phyloP scores from a whole-genome alignment of 306 rosid species.

The Macrotyloma uniflorum region DNA sequence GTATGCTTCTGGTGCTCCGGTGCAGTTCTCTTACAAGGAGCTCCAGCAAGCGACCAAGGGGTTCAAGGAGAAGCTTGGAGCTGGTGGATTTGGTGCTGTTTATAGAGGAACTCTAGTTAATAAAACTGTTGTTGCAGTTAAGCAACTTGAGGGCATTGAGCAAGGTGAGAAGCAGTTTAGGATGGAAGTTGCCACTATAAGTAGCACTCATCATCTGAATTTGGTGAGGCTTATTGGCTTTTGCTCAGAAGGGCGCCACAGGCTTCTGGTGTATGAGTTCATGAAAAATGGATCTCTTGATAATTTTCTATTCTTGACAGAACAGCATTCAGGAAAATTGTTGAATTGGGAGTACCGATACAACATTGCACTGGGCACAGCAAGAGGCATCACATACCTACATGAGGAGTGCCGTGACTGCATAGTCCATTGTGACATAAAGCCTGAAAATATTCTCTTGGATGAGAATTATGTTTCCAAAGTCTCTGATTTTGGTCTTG shows the following conservation, averaged over 20 bases:
- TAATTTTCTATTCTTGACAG: constrained; percentile 51
- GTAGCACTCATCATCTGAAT: constrained; percentile 92
- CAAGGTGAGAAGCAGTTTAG: constrained; percentile 91
- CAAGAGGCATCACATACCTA: constrained; percentile 70
- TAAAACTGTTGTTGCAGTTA: constrained; percentile 72
- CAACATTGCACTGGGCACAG: constrained; percentile 60
- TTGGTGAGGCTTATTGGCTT: constrained; percentile 78
- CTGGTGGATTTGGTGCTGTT: constrained; percentile 82
- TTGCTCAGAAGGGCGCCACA: constrained; percentile 67
- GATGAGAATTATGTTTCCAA: constrained; percentile 61
- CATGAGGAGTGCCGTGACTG: constrained; percentile 74
- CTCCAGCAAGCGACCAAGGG: constrained; percentile 78
- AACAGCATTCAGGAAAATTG: constrained; percentile 34
- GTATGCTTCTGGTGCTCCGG: constrained; percentile 95
- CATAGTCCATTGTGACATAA: constrained; percentile 70
- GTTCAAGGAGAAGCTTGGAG: constrained; percentile 91
- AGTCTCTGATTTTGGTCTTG: constrained; percentile 69
- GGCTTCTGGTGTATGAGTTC: constrained; percentile 49
- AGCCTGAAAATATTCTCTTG: constrained; percentile 71
- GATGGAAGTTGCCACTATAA: constrained; percentile 86
- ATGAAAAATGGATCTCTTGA: not conserved
- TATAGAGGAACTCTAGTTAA: constrained; percentile 74
- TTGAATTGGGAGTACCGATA: constrained; percentile 60
- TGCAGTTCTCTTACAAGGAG: constrained; percentile 79
- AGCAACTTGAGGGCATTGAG: constrained; percentile 86